Base-by-base conservation (phyloP, 768 basidiomycete genomes). In the Suillus alpinus region DNA sequence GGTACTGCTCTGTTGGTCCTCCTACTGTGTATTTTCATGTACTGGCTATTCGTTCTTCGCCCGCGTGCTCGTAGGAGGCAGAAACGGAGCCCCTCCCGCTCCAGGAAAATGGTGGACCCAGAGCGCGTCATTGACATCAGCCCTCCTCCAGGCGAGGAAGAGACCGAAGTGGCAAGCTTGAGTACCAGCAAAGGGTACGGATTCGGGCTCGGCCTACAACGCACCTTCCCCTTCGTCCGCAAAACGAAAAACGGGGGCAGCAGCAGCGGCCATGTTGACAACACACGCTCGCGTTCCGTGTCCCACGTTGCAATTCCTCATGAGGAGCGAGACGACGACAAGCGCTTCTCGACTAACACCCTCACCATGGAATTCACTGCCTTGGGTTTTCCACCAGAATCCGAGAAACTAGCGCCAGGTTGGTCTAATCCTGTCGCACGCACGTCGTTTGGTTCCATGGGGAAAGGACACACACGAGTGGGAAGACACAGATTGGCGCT, bases 1-100 rank as follows among this genome's bases (percentile, higher is more conserved):
- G 87, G 83, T 3, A 78, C 80, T 23, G 69, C 84, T 20, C 74
- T 91, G 9, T 78, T 80, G 31, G 76, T 85, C 65, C 57, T 87
- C 32, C 61, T 85, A 4, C 60, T 81, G 9, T 73, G 74, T 51
- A 70, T 76, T 32, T 39, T 71, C 14, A 67, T 84, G 2, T 78
- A 80, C 62, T 82, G 75, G 63, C 75, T 79, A 60, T 74, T 78
- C 55, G 70, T 83, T 56, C 75, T 80, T 56, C 81, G 85, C 12
- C 82, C 84, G 14, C 82, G 80, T 13, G 66, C 68, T 62, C 75
- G 77, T 41, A 70, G 71, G 8, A 67, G 37, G 37, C 66, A 68
- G 8, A 64, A 12, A 62, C 68, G 34, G 16, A 44, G 44, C 36
- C 16, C 37, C 20, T 56, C 12, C n/a, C 55, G 9, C 4, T 14